These are phyloP conservation scores for Castanopsis chinensis DNA, from an alignment of 306 rosid genomes.

Conservation along the genomic window DNA sequence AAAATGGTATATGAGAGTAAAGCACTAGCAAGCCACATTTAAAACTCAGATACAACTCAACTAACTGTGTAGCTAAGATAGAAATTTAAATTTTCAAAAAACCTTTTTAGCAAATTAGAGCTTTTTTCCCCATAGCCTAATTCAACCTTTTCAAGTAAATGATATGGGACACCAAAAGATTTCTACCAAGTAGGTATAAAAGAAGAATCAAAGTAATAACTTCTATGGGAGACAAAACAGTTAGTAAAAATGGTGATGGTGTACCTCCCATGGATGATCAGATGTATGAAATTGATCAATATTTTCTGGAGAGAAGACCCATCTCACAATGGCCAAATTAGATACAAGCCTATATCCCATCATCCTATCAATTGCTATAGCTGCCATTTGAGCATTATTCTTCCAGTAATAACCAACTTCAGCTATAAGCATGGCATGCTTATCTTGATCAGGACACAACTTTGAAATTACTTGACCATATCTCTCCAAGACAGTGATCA, in stretches of 20 bases:
- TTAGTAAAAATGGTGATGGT: not conserved
- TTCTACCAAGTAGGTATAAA: not conserved
- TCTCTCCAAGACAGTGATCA: conserved; percentile 94
- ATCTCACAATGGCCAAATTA: conserved; percentile 89
- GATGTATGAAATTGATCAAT: conserved; percentile 81
- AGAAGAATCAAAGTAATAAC: not conserved
- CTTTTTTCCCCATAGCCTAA: not conserved
- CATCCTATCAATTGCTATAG: conserved; percentile 96
- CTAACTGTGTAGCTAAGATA: not conserved
- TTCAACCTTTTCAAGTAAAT: not conserved
- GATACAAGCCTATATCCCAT: conserved; percentile 96
- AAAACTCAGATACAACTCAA: not conserved
- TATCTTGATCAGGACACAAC: conserved; percentile 80
- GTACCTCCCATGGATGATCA: conserved; percentile 98
- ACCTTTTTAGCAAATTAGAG: not conserved
- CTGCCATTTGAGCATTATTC: conserved; percentile 92
- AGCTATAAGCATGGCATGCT: conserved; percentile 79
- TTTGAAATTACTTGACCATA: conserved; percentile 85
- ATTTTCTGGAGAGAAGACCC: conserved; percentile 90
- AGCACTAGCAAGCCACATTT: no score
- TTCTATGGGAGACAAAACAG: conserved; percentile 5
- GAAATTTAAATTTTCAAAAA: no score
- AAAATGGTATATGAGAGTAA: not conserved
- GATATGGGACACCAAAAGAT: not conserved
- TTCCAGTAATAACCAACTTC: conserved; percentile 87